These are phyloP conservation scores for Fomitopsis betulina DNA, from an alignment of 1,284 basidiomycete genomes.

Conservation along the genomic window DNA sequence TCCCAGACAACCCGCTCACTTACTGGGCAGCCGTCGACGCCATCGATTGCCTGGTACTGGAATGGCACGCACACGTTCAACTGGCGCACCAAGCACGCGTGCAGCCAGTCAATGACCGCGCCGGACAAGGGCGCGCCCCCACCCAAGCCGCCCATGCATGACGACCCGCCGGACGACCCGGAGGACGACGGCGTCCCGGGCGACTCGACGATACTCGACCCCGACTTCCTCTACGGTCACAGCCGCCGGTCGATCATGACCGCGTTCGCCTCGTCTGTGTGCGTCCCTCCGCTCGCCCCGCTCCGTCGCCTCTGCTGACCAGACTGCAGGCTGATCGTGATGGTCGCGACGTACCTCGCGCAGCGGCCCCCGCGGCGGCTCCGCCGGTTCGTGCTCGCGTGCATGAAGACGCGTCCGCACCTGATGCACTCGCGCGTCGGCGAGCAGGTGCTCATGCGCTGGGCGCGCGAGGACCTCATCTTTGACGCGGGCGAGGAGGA, in stretches of 20 bases:
- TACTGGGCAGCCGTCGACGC: conserved; percentile 23
- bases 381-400: conserved; percentile 18
- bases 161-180: conserved; percentile 13
- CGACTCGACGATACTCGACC: conserved; percentile 18
- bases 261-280: conserved; percentile 14
- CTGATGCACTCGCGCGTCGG: conserved; percentile 28
- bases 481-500: conserved; percentile 28
- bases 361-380: conserved; percentile 24
- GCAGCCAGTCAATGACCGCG: conserved; percentile 12
- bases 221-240: conserved; percentile 8
- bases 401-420: conserved; percentile 21
- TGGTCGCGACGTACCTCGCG: conserved; percentile 19
- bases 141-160: conserved; percentile 5
- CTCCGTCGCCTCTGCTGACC: neutral
- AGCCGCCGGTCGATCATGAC: conserved; percentile 12
- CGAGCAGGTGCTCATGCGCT: conserved; percentile 29
- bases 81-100: conserved; percentile 32
- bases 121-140: neutral
- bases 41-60: conserved; percentile 25
- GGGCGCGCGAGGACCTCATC: conserved; percentile 32
- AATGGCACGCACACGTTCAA: conserved; percentile 29
- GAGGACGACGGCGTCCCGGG: conserved; percentile 9
- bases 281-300: neutral
- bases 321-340: conserved; percentile 14
- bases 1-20: neutral